Evolutionary conservation across 129 eudicot genomes (phyloP), one percentile per base, ranked within the genome.

Genomic region (Helichrysum umbraculigerum): DNA sequence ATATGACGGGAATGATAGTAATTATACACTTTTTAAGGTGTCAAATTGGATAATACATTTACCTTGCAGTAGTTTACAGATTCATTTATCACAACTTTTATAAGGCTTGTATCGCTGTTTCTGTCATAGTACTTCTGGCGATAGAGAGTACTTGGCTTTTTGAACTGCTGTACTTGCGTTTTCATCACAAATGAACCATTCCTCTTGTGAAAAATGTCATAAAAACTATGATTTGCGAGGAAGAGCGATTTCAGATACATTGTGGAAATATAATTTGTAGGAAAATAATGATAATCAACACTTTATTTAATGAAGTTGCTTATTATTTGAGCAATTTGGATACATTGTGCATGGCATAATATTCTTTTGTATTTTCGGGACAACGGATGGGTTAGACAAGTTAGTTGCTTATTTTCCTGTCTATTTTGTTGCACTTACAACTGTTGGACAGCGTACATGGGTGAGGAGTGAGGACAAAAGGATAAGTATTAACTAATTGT

Each of bases 31-130:
- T 54, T 21, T 64, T 52, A 52, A 67, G 41, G 54, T 65, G 63
- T 76, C 41, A 21, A 32, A 37, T 66, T 66, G 73, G 56, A 66
- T 50, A 34, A 7, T 37, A 32, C 30, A 15, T 66, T 8, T 66
- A 76, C 39, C 54, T 65, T 66, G 39, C 71, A 29, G 34, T 63
- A 76, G 54, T 34, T 66, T 20, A 9, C 29, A 20, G 51, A 75
- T 65, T 42, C 63, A 44, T 63, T 19, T 41, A 15, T 58, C 28
- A 58, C 64, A 58, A 58, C 3, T 20, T 58, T n/a, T 58, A 6
- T 9, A 25, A 20, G 29, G 12, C 20, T 58, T 60, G n/a, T 47
- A 14, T 47, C 2, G n/a, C 17, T 47, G 54, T 47, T 47, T 12
- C 54, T 47, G 17, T 47, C 54, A 12, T 47, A 47, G 54, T 47